phyloP scores from a whole-genome alignment of 163 green algal genomes.

The Chlorella variabilis region DNA sequence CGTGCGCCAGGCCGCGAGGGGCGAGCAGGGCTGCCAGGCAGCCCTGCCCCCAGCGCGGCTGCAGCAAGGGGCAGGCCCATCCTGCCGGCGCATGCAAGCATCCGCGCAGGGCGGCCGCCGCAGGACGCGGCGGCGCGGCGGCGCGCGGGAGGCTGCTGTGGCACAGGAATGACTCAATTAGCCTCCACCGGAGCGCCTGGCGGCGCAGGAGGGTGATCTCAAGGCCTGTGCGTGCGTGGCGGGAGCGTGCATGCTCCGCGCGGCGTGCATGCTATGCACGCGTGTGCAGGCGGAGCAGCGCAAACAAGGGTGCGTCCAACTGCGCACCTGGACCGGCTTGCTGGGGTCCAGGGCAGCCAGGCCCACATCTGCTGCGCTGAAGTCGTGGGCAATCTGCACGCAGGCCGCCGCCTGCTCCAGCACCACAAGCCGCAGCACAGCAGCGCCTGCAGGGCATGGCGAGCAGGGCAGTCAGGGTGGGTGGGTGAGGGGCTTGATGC shows the following conservation, averaged over 20 bases:
- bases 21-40: neutral
- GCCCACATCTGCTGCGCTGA: slow-evolving; percentile 8
- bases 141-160: slow-evolving; percentile 31
- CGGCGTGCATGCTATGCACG: neutral
- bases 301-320: neutral
- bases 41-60: neutral
- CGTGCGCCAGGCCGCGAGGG: slow-evolving; percentile 15
- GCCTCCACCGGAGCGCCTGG: slow-evolving; percentile 17
- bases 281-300: neutral
- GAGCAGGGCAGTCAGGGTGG: neutral
- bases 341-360: neutral
- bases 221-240: slow-evolving; percentile 47
- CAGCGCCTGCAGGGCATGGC: slow-evolving; percentile 3
- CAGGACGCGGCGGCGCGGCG: slow-evolving; percentile 30
- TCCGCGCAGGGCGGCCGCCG: neutral
- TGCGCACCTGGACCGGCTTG: slow-evolving; percentile 29
- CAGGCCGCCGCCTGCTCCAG: slow-evolving; percentile 4
- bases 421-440: slow-evolving; percentile 30
- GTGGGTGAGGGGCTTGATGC: neutral
- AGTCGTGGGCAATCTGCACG: slow-evolving; percentile 26
- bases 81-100: neutral
- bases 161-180: slow-evolving; percentile 59
- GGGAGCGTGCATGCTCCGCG: no score
- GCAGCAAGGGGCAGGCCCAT: neutral
- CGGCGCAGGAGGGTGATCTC: slow-evolving; percentile 48